A percentile compares a stretch with the other conserved stretches of the same genome.
phyloP scores from a whole-genome alignment of 768 basidiomycete genomes.

The Cyclocybe aegerita region DNA sequence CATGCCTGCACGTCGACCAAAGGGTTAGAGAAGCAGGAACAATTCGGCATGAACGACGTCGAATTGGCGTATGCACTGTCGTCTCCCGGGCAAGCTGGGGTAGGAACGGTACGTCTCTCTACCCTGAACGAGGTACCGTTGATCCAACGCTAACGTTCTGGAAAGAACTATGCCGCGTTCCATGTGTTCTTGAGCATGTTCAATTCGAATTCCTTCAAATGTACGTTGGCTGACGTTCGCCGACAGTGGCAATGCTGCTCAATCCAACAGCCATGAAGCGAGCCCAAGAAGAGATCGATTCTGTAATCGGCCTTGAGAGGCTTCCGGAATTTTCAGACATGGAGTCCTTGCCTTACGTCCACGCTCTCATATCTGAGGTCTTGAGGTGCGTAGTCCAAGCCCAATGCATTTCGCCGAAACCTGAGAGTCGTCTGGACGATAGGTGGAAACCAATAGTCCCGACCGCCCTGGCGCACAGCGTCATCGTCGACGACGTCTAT shows the following conservation, averaged over 20 bases:
- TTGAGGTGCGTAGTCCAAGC: conserved; percentile 11
- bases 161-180: conserved; percentile 13
- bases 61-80: conserved; percentile 40
- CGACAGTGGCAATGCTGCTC: conserved; percentile 31
- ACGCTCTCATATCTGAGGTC: conserved; percentile 22
- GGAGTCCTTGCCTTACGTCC: conserved; percentile 24
- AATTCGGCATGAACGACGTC: conserved; percentile 39
- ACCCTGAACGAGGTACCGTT: neutral
- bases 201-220: neutral
- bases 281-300: conserved; percentile 35
- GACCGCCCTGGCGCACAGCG: conserved; percentile 32
- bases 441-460: conserved; percentile 29
- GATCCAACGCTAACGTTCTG: neutral
- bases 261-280: conserved; percentile 27
- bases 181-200: conserved; percentile 16
- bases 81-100: conserved; percentile 28
- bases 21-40: conserved; percentile 37
- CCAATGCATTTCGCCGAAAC: neutral
- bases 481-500: conserved; percentile 34
- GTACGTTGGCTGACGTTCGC: neutral
- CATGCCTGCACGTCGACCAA: conserved; percentile 34
- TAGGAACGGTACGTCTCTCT: conserved; percentile 21
- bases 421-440: neutral
- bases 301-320: conserved; percentile 26
- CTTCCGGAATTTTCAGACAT: conserved; percentile 31